These are phyloP conservation scores for Plasmodium inui DNA, from an alignment of 169 alveolate genomes.

Conservation along the genomic window DNA sequence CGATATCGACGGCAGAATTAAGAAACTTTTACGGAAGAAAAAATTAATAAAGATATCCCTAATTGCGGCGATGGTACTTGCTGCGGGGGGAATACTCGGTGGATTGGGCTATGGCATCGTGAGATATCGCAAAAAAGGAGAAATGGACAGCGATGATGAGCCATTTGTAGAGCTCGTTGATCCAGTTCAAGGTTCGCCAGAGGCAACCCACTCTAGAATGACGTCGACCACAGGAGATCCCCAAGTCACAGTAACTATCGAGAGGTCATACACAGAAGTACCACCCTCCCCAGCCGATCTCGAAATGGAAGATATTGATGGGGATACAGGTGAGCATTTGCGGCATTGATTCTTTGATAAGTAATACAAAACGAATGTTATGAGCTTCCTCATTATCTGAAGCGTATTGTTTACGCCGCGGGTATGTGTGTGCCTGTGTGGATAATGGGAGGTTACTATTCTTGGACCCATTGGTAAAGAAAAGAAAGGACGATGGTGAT, in stretches of 20 bases:
- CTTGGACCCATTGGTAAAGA: background rate
- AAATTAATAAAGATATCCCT: background rate
- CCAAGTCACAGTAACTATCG: background rate
- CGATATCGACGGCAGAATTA: background rate
- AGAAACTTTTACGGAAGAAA: background rate
- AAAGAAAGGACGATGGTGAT: background rate
- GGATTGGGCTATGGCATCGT: background rate
- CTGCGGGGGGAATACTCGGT: slow-evolving; percentile 5
- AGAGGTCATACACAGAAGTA: background rate
- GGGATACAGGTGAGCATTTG: background rate
- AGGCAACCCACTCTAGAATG: background rate
- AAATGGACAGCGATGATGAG: background rate
- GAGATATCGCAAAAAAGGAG: background rate
- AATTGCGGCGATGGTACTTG: background rate
- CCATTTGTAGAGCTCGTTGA: background rate
- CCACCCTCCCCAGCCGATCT: background rate
- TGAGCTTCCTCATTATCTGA: background rate
- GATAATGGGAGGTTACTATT: background rate
- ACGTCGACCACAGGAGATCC: background rate
- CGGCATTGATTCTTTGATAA: background rate
- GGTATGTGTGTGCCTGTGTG: background rate
- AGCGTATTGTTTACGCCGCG: background rate
- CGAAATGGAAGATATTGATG: background rate
- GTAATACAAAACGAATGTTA: background rate
- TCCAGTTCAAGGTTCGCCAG: background rate